Evolutionary conservation across 2,329 filamentous ascomycete species (phyloP).

Genomic region (Colletotrichum sp.): DNA sequence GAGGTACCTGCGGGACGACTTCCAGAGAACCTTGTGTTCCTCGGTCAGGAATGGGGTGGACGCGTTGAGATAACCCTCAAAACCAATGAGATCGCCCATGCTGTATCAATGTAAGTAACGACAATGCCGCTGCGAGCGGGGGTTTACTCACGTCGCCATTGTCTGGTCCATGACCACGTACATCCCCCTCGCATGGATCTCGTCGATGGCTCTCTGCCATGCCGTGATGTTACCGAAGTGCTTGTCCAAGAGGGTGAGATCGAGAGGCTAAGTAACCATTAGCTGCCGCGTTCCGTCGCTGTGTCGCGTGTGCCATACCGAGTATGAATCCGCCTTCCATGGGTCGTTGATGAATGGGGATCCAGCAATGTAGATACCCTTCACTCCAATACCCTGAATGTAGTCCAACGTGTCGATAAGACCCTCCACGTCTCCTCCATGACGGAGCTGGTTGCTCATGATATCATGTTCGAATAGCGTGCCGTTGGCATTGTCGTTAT

Average conservation of each 20-base stretch:
- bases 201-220: conserved; percentile 62
- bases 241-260: conserved; percentile 66
- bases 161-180: conserved; percentile 72
- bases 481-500: conserved; percentile 67
- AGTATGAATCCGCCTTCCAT: conserved; percentile 67
- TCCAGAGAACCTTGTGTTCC: conserved; percentile 65
- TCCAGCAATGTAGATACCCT: conserved; percentile 68
- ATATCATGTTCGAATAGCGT: conserved; percentile 66
- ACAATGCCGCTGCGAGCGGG: not conserved
- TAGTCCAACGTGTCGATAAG: conserved; percentile 67
- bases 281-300: conserved; percentile 25
- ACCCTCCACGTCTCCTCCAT: conserved; percentile 65
- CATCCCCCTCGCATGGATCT: conserved; percentile 67
- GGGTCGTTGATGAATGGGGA: conserved; percentile 68
- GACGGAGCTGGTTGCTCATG: conserved; percentile 65
- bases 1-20: conserved; percentile 56
- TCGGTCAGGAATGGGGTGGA: conserved; percentile 58
- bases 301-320: conserved; percentile 23
- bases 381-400: conserved; percentile 68
- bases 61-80: conserved; percentile 63
- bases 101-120: conserved; percentile 38
- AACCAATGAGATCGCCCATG: conserved; percentile 67
- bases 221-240: conserved; percentile 64
- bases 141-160: conserved; percentile 38
- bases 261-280: conserved; percentile 44